phyloP scores from a whole-genome alignment of 306 rosid species.

The Medicago truncatula region DNA sequence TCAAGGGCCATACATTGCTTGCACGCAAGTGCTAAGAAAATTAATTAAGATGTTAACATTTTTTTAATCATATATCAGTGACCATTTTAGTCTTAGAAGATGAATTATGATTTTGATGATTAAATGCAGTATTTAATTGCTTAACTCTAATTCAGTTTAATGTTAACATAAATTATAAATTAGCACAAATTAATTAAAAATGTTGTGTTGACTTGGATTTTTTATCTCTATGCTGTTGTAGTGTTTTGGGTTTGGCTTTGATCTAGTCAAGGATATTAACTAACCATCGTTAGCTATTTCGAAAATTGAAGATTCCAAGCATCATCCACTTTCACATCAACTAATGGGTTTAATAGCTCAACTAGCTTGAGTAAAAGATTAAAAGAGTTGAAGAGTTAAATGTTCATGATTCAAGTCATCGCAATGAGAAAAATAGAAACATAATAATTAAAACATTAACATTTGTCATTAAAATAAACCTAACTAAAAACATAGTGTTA shows the following conservation, averaged over 20 bases:
- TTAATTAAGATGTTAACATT: neutral
- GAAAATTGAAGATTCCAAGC: constrained; percentile 27
- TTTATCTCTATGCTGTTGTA: constrained; percentile 23
- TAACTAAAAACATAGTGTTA: neutral
- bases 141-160: constrained; percentile 3
- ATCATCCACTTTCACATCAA: constrained; percentile 13
- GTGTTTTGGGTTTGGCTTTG: constrained; percentile 38
- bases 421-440: no score
- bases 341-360: neutral
- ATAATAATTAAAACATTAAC: no score
- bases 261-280: constrained; percentile 38
- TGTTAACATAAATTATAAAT: constrained; percentile 13
- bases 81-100: neutral
- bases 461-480: no score
- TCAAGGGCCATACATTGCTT: constrained; percentile 42
- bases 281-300: neutral
- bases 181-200: neutral
- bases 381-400: no score
- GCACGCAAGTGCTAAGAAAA: constrained; percentile 12
- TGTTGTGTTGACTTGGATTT: constrained; percentile 37
- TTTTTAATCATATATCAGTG: constrained; percentile 2
- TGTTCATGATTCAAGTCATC: no score
- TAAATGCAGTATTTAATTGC: neutral
- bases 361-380: no score
- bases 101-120: constrained; percentile 9